Percentiles rank a stretch among this genome's conserved stretches.
phyloP scores from a whole-genome alignment of 495 filamentous ascomycete species.

The Lasiosphaeria ovina region DNA sequence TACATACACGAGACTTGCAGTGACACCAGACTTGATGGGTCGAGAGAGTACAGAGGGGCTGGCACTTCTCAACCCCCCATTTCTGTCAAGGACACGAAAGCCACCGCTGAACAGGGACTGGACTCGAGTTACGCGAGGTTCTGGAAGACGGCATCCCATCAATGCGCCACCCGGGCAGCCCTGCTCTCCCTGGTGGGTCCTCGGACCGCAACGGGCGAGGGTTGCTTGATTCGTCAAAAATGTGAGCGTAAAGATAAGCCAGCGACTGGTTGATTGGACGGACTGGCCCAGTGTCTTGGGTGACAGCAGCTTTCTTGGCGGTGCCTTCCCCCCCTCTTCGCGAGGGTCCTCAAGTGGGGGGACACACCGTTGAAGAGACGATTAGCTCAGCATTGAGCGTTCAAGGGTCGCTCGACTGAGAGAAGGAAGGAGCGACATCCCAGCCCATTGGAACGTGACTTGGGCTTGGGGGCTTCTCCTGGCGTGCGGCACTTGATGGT shows the following conservation, averaged over 20 bases:
- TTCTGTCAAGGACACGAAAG: not conserved
- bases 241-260: conserved; percentile 20
- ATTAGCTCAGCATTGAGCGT: too few species aligned
- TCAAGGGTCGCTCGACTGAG: too few species aligned
- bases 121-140: not conserved
- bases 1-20: too few species aligned
- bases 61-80: not conserved
- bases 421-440: too few species aligned
- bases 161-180: not conserved
- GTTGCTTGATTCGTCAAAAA: conserved; percentile 10
- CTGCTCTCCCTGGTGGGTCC: not conserved
- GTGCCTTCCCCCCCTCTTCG: not conserved
- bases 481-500: too few species aligned
- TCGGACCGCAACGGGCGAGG: not conserved
- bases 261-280: conserved; percentile 9
- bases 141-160: not conserved
- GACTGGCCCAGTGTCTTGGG: conserved; percentile 1
- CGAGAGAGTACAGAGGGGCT: not conserved
- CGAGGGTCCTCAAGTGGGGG: not conserved
- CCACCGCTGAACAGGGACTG: not conserved
- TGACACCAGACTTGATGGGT: too few species aligned
- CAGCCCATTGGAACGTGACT: too few species aligned
- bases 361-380: not conserved
- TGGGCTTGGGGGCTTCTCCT: too few species aligned
- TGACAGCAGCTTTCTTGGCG: not conserved